These are phyloP conservation scores for Tremella fuciformis DNA, from an alignment of 768 basidiomycete species.

Conservation along the genomic window DNA sequence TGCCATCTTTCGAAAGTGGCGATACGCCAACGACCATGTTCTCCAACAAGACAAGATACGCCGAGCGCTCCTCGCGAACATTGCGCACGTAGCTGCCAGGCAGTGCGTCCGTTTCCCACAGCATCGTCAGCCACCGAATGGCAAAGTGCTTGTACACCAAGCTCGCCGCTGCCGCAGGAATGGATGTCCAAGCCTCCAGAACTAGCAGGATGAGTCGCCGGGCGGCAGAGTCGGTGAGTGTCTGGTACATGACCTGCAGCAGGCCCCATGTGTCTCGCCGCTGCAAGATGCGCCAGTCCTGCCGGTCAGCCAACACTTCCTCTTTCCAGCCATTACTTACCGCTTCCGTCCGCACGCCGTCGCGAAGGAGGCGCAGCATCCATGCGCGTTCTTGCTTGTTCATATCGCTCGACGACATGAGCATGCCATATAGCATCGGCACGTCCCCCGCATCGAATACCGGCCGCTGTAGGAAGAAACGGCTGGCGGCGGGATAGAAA, in stretches of 20 bases:
- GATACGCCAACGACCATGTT: slow-evolving; percentile 41
- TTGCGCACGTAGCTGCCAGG: neutral
- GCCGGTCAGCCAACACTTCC: slow-evolving; percentile 40
- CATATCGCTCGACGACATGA: slow-evolving; percentile 73
- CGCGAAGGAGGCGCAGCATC: slow-evolving; percentile 78
- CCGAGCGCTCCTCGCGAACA: slow-evolving; percentile 25
- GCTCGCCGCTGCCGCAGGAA: slow-evolving; percentile 65
- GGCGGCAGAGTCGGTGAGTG: slow-evolving; percentile 60
- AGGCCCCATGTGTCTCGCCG: slow-evolving; percentile 85
- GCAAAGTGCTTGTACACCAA: slow-evolving; percentile 70
- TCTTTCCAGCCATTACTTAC: slow-evolving; percentile 27
- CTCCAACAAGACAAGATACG: slow-evolving; percentile 50
- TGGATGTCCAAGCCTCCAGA: slow-evolving; percentile 70
- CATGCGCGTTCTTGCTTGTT: slow-evolving; percentile 87
- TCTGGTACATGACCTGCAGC: slow-evolving; percentile 75
- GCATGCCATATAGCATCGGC: slow-evolving; percentile 82
- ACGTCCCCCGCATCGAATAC: slow-evolving; percentile 76
- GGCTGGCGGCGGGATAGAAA: slow-evolving; percentile 78
- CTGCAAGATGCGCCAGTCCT: slow-evolving; percentile 78
- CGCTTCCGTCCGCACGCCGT: slow-evolving; percentile 65
- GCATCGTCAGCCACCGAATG: slow-evolving; percentile 79
- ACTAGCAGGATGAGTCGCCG: slow-evolving; percentile 69
- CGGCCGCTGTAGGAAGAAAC: slow-evolving; percentile 86
- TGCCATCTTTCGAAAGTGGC: neutral
- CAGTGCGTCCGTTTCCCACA: slow-evolving; percentile 43